phyloP scores from a whole-genome alignment of 345 rosid species.

The Camelina laxa region DNA sequence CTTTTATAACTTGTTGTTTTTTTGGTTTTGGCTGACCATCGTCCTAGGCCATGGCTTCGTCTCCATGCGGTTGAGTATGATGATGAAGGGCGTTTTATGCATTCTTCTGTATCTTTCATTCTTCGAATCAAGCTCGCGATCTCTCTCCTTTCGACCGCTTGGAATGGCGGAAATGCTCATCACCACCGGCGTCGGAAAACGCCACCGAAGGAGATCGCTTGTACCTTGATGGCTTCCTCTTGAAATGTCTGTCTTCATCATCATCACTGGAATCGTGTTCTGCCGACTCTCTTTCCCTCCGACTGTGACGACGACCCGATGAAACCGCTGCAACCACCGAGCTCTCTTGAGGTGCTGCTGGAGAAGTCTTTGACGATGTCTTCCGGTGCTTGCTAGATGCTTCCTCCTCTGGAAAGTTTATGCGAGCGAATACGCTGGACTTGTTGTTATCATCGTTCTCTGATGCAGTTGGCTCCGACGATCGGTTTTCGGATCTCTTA shows the following conservation, averaged over 20 bases:
- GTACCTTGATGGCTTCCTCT: slow-evolving; percentile 87
- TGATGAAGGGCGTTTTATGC: background rate
- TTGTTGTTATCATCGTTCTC: slow-evolving; percentile 51
- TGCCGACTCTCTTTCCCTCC: slow-evolving; percentile 35
- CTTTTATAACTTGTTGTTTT: too few relatives aligned
- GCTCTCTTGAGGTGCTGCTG: slow-evolving; percentile 41
- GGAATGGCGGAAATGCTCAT: slow-evolving; percentile 33
- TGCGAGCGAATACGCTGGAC: slow-evolving; percentile 79
- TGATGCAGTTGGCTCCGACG: slow-evolving; percentile 37
- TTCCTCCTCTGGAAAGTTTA: slow-evolving; percentile 71
- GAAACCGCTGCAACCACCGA: slow-evolving; percentile 6
- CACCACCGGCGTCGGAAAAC: slow-evolving; percentile 21
- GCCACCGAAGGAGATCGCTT: slow-evolving; percentile 60
- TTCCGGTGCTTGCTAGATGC: slow-evolving; percentile 59
- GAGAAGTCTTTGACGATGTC: slow-evolving; percentile 57
- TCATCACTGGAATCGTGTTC: slow-evolving; percentile 76
- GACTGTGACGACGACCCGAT: slow-evolving; percentile 37
- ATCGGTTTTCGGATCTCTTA: slow-evolving; percentile 28
- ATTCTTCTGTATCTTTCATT: background rate
- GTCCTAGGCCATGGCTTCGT: background rate
- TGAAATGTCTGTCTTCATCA: slow-evolving; percentile 88
- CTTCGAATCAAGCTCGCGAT: slow-evolving; percentile 13
- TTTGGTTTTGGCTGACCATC: too few relatives aligned
- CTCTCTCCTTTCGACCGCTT: slow-evolving; percentile 40
- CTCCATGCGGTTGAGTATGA: background rate